Conservation (phyloP, 805 yeast species). For the Peterozyma toletana region DNA sequence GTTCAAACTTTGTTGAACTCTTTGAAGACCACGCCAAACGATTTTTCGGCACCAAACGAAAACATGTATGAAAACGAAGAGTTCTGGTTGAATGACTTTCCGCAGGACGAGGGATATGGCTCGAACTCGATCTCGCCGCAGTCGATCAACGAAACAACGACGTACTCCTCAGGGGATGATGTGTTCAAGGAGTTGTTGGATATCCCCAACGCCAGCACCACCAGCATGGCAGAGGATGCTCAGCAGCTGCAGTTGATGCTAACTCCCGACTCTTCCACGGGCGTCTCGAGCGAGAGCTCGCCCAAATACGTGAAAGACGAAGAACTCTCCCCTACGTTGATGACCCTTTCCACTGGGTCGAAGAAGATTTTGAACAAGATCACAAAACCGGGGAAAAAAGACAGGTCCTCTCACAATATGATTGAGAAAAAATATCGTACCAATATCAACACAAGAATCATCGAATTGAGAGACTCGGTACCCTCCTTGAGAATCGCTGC, state of each 20-base stretch:
- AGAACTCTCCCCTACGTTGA: too few species aligned
- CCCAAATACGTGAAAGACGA: too few species aligned
- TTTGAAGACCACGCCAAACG: slow-evolving; percentile 11
- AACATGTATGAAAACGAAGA: slow-evolving; percentile 6
- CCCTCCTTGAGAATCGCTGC: slow-evolving; percentile 67
- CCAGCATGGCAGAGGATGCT: neutral
- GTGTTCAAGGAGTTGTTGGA: neutral
- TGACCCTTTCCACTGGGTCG: neutral
- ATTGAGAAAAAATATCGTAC: slow-evolving; percentile 78
- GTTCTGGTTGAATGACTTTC: slow-evolving; percentile 2
- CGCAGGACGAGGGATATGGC: too few species aligned
- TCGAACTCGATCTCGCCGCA: slow-evolving; percentile 1
- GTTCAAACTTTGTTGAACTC: slow-evolving; percentile 20
- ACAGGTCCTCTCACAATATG: slow-evolving; percentile 66
- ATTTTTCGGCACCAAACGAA: neutral
- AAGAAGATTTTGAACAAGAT: slow-evolving; percentile 10
- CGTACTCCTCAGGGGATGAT: neutral
- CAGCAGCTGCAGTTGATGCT: neutral
- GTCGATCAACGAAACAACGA: slow-evolving; percentile 2
- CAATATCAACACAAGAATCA: slow-evolving; percentile 65
- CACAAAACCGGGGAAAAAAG: slow-evolving; percentile 35
- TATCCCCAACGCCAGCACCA: neutral
- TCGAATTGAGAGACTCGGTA: slow-evolving; percentile 67
- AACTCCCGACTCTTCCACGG: neutral
- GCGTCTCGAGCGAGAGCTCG: too few species aligned